Evolutionary conservation across 2,329 filamentous ascomycete species (phyloP).

Genomic region (Cryphonectria japonica): DNA sequence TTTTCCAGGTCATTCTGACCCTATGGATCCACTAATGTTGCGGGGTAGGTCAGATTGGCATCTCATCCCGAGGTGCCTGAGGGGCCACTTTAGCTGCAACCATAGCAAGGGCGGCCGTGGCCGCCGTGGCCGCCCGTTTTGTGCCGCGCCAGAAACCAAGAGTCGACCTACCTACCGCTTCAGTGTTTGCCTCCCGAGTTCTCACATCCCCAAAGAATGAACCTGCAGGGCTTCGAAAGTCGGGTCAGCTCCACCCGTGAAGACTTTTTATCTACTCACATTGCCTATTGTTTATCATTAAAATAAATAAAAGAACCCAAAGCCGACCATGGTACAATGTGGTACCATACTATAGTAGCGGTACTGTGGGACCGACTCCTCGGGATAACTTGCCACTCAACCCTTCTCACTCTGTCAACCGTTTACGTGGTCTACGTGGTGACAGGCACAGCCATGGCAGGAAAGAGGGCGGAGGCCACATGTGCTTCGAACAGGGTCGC

Average conservation of each 20-base stretch:
- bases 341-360: too few species aligned
- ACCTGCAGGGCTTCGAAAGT: neutral
- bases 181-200: neutral
- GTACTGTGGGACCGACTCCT: neutral
- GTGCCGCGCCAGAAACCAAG: neutral
- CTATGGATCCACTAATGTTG: conserved; percentile 9
- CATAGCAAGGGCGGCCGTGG: neutral
- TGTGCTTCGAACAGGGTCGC: neutral
- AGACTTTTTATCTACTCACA: neutral
- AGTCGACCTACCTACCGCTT: neutral
- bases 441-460: neutral
- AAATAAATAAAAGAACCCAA: too few species aligned
- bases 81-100: conserved; percentile 3
- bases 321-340: neutral
- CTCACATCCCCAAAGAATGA: neutral
- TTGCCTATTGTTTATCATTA: neutral
- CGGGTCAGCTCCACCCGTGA: neutral
- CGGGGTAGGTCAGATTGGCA: conserved; percentile 14
- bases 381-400: too few species aligned
- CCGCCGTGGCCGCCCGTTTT: neutral
- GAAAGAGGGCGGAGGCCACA: neutral
- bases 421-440: too few species aligned
- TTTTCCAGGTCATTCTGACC: neutral
- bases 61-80: conserved; percentile 8
- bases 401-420: too few species aligned